Evolutionary conservation across 495 filamentous ascomycete species (phyloP), one percentile per base, ranked within the genome.

Genomic region (Penicillium parvum): DNA sequence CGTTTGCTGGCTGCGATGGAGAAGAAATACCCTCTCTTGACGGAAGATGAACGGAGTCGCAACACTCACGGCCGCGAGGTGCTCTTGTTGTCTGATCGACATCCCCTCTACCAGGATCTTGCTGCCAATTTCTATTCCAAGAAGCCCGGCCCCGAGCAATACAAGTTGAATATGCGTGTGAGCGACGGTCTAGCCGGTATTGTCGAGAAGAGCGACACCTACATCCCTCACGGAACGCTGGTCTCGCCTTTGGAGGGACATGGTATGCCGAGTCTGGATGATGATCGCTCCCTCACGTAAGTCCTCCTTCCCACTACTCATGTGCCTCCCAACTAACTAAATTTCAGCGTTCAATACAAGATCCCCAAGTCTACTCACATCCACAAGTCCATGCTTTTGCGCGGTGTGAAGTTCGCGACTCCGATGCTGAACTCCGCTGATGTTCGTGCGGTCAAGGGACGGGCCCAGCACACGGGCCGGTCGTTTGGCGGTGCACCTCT

Each of bases 321-420:
- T 40, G 14, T 26, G 1, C 10, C 4, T 32, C 17, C 50, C 56
- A 40, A 40, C 65, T 78, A 63, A 76, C 55, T 36, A 6, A 17
- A 17, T 7, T 17, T 10, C 42, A 95, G 86, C 51, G 86, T 96
- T 32, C 64, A 84, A 45, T 99, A 95, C 60, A 78, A 85, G 20
- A 85, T 96, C 62, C 90, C 90, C 1, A 66, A 76, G 28, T 78
- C 77, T 9, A 65, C 67, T 11, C 74, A 85, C 51, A 65, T 79
- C 14, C 92, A 99, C 67, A 96, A 96, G 54, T 96, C 90, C 6
- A 92, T 94, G 86, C 76, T 99, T 17, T 75, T 99, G 37, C 82
- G 86, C 3, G 94, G 92, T 6, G 81, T 90, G 30, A 80, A 84
- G 50, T 76, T 90, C 37, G 69, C 80, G 0, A 65, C 73, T 1